phyloP scores from a whole-genome alignment of 768 basidiomycete genomes.

The Lactifluus piperatus region DNA sequence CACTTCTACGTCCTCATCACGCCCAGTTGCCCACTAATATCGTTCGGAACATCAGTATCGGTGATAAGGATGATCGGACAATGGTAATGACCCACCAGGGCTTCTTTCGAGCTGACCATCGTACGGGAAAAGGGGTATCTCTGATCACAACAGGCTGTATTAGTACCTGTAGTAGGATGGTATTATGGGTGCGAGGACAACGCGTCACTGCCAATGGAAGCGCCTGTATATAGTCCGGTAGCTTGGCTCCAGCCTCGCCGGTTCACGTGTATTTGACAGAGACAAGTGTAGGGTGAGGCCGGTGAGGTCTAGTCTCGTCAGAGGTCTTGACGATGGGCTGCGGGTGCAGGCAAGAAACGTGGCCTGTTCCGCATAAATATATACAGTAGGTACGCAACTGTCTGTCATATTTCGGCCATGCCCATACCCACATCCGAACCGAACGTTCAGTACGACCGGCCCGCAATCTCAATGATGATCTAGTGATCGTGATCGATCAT shows the following conservation, averaged over 20 bases:
- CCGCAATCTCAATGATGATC: no score
- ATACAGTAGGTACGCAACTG: no score
- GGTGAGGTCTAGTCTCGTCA: not conserved
- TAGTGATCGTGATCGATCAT: no score
- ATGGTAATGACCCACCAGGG: slow-evolving; percentile 4
- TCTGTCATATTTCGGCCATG: no score
- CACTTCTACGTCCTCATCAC: no score
- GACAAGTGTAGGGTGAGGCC: not conserved
- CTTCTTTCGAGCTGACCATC: slow-evolving; percentile 12
- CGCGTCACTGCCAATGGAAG: no score
- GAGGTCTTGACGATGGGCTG: not conserved
- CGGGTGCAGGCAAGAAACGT: not conserved
- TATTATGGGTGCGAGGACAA: not conserved
- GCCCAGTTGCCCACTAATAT: slow-evolving; percentile 37
- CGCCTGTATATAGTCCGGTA: not conserved
- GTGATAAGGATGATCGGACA: not conserved
- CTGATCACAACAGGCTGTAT: not conserved
- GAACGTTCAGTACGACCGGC: no score
- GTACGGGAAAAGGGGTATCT: not conserved
- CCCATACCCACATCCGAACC: no score
- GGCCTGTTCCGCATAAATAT: not conserved
- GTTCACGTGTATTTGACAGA: not conserved
- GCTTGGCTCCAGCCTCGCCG: not conserved
- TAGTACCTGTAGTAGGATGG: not conserved
- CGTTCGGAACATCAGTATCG: not conserved